A percentile compares a stretch with the other conserved stretches of the same genome.
Conservation (phyloP, 495 filamentous ascomycete species). For the Penicillium ochrochloron region DNA sequence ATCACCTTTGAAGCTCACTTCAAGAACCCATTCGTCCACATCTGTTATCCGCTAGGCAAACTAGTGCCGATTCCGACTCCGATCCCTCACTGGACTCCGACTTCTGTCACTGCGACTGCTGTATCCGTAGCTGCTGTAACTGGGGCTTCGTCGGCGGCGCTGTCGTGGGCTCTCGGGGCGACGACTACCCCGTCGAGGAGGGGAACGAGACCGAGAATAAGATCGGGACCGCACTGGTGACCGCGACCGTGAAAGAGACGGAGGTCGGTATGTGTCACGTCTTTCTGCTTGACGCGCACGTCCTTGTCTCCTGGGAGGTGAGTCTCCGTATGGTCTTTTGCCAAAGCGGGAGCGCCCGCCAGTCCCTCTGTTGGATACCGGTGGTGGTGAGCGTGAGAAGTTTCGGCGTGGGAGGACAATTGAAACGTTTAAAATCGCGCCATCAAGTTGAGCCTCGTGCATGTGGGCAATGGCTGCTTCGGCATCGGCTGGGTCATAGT, state of each 20-base stretch:
- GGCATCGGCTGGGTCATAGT: slow-evolving; percentile 74
- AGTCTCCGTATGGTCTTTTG: slow-evolving; percentile 38
- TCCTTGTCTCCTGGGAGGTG: slow-evolving; percentile 45
- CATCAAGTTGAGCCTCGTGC: slow-evolving; percentile 97
- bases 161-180: slow-evolving; percentile 39
- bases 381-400: slow-evolving; percentile 58
- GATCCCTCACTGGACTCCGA: slow-evolving; percentile 47
- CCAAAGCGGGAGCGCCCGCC: slow-evolving; percentile 40
- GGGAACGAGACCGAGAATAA: slow-evolving; percentile 41
- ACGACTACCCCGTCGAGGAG: slow-evolving; percentile 36
- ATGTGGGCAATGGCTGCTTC: slow-evolving; percentile 92
- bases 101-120: slow-evolving; percentile 53
- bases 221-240: slow-evolving; percentile 48
- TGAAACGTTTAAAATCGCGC: slow-evolving; percentile 83
- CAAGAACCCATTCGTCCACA: not conserved
- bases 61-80: slow-evolving; percentile 40
- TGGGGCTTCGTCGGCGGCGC: slow-evolving; percentile 55
- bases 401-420: slow-evolving; percentile 85
- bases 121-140: slow-evolving; percentile 58
- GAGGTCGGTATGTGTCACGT: slow-evolving; percentile 56
- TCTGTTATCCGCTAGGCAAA: slow-evolving; percentile 10
- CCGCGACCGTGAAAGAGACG: slow-evolving; percentile 50
- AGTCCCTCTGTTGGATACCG: slow-evolving; percentile 33
- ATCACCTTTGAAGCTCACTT: not conserved
- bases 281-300: slow-evolving; percentile 45